Evolutionary conservation across 257 asterid species (phyloP).

Genomic region (Solanum acaule): DNA sequence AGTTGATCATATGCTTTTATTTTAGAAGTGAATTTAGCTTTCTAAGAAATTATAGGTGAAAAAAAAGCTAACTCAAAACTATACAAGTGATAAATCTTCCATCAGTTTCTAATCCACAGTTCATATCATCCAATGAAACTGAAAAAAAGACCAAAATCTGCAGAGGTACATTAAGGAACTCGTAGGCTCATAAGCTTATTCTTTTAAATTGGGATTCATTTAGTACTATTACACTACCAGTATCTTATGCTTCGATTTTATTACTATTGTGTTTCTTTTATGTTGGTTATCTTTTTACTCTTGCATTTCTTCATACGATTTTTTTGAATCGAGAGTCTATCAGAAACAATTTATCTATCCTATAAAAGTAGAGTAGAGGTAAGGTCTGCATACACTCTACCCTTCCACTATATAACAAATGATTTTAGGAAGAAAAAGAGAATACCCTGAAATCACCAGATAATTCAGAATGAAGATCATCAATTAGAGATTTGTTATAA

Average conservation of each 20-base stretch:
- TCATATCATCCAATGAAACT: background rate
- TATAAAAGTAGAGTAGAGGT: background rate
- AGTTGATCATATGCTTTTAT: background rate
- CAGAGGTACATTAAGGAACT: background rate
- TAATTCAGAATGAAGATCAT: conserved; percentile 41
- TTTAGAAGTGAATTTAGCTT: background rate
- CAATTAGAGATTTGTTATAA: conserved; percentile 46
- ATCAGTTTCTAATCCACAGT: background rate
- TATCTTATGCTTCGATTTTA: background rate
- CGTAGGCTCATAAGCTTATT: background rate
- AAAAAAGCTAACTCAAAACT: background rate
- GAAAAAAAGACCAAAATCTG: background rate
- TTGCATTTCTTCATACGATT: too few species aligned
- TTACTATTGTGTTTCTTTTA: background rate
- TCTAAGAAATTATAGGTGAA: background rate
- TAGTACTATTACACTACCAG: background rate
- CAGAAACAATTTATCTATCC: background rate
- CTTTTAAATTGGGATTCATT: background rate
- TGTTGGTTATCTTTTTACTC: background rate
- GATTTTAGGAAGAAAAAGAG: background rate
- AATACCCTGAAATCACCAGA: conserved; percentile 73
- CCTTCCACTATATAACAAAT: too few species aligned
- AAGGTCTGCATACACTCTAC: too few species aligned
- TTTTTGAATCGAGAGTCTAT: background rate
- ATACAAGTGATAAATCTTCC: background rate